Evolutionary conservation across 345 rosid genomes (phyloP).

Genomic region (Camelina neglecta): DNA sequence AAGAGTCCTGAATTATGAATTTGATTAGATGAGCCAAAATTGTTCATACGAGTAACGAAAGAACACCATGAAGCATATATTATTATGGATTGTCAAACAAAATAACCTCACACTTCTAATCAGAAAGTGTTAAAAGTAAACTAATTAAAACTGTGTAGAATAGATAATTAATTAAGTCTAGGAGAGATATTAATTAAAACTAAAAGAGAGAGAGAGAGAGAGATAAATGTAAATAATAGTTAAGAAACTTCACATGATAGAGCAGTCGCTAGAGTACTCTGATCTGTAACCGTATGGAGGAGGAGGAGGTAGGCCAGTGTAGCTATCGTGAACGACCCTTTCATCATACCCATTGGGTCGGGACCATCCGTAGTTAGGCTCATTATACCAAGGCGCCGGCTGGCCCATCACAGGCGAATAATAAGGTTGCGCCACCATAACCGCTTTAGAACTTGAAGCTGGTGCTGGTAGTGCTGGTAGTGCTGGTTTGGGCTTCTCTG

Average conservation of each 20-base stretch:
- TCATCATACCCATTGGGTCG: constrained; percentile 26
- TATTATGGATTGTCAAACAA: no score
- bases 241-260: background rate
- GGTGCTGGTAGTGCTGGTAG: background rate
- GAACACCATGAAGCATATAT: background rate
- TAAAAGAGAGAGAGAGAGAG: background rate
- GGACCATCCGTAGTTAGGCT: background rate
- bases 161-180: background rate
- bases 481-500: background rate
- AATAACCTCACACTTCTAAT: no score
- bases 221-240: background rate
- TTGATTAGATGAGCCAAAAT: background rate
- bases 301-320: constrained; percentile 34
- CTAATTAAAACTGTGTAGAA: background rate
- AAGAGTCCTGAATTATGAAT: no score
- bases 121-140: background rate
- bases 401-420: no score
- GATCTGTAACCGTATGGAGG: background rate
- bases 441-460: background rate
- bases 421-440: background rate
- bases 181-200: no score
- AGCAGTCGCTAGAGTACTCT: background rate
- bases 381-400: background rate
- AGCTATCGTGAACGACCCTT: constrained; percentile 50
- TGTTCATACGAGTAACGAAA: background rate